Conservation (phyloP, 306 rosid species). For the Citrullus colocynthis region DNA sequence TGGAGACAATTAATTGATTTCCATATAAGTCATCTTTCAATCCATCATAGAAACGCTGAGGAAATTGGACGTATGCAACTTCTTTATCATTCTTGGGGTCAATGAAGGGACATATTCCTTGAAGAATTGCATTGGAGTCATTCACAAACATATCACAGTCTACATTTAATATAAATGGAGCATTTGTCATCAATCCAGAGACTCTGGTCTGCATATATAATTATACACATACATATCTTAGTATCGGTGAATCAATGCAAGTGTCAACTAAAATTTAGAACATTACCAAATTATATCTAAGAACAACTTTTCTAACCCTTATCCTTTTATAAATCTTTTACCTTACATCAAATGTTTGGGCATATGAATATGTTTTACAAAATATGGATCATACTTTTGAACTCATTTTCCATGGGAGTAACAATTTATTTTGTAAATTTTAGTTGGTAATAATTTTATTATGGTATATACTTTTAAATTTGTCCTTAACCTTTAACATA, state of each 20-base stretch:
- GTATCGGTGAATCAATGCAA: too few relatives aligned
- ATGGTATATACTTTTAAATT: too few relatives aligned
- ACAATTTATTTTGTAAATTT: too few relatives aligned
- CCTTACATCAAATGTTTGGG: background rate
- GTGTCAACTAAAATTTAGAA: too few relatives aligned
- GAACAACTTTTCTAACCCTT: too few relatives aligned
- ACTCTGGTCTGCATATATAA: slow-evolving; percentile 33
- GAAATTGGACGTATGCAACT: slow-evolving; percentile 45
- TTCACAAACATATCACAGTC: slow-evolving; percentile 62
- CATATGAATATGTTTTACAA: background rate
- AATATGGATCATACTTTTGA: too few relatives aligned
- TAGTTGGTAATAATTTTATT: too few relatives aligned
- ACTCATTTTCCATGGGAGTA: too few relatives aligned
- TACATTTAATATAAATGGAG: slow-evolving; percentile 45
- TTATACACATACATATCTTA: background rate
- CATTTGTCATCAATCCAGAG: slow-evolving; percentile 54
- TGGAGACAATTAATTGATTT: slow-evolving; percentile 12
- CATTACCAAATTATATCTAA: background rate
- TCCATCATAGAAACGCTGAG: slow-evolving; percentile 29
- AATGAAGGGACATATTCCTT: slow-evolving; percentile 33
- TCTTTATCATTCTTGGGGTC: slow-evolving; percentile 32
- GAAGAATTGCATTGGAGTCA: slow-evolving; percentile 26
- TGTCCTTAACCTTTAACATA: too few relatives aligned
- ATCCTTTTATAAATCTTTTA: background rate
- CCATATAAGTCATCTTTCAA: slow-evolving; percentile 57